Percentiles rank a stretch among this genome's conserved stretches.
phyloP scores from a whole-genome alignment of 2,329 filamentous ascomycete genomes.

The Lecanoromycetidae sp. region DNA sequence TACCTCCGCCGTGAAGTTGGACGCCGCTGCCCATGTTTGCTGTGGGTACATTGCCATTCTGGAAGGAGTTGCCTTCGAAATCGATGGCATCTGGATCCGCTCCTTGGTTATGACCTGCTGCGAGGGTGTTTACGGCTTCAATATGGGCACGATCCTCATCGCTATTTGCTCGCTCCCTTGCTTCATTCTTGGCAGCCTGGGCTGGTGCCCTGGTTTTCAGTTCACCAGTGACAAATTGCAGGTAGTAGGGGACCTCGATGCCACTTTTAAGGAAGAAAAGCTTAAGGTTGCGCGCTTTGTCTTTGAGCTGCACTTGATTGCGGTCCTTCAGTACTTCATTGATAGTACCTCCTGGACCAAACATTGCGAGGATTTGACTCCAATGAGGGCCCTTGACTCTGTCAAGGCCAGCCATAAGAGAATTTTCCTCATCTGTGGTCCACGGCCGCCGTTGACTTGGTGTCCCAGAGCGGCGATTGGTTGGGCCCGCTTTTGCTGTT shows the following conservation, averaged over 20 bases:
- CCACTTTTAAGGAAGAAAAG: constrained; percentile 85
- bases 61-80: not conserved
- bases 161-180: constrained; percentile 34
- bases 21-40: not conserved
- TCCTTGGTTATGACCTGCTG: constrained; percentile 22
- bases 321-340: constrained; percentile 76
- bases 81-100: not conserved
- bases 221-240: constrained; percentile 80
- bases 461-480: constrained; percentile 39
- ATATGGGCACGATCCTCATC: constrained; percentile 38
- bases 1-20: too few relatives aligned
- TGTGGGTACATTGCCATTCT: constrained; percentile 1
- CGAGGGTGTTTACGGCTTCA: constrained; percentile 37
- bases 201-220: constrained; percentile 70
- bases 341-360: constrained; percentile 65
- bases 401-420: constrained; percentile 76
- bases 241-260: constrained; percentile 77
- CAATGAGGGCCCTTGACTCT: constrained; percentile 84
- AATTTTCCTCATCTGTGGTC: constrained; percentile 81
- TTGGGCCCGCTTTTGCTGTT: constrained; percentile 43
- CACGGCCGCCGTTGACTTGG: constrained; percentile 61
- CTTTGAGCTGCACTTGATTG: constrained; percentile 84
- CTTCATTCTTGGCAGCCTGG: constrained; percentile 38
- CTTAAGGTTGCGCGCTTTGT: constrained; percentile 82
- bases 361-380: constrained; percentile 80